Evolutionary conservation across 331 rosid species (phyloP).

Genomic region (Rhamnella rubrinervis): DNA sequence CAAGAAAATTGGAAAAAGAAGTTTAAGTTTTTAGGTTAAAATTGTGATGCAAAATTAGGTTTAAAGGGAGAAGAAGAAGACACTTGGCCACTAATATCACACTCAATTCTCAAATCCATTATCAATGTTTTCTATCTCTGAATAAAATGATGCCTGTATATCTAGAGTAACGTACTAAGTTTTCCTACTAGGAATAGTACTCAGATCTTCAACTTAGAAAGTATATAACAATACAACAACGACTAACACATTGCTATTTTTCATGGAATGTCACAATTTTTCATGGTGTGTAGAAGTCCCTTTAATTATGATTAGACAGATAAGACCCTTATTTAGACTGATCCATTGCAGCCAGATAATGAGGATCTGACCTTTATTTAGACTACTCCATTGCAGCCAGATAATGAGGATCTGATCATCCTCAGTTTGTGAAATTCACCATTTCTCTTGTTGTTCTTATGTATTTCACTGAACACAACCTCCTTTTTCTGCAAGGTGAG

Average conservation of each 20-base stretch:
- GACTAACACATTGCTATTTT: background rate
- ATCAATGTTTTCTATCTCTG: too few species aligned
- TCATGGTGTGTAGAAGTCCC: background rate
- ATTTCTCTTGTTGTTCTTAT: background rate
- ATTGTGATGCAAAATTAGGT: too few species aligned
- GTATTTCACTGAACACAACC: background rate
- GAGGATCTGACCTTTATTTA: background rate
- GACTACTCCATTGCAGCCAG: background rate
- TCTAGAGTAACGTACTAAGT: too few species aligned
- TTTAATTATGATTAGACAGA: background rate
- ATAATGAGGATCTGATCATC: background rate
- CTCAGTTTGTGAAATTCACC: background rate
- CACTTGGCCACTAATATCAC: too few species aligned
- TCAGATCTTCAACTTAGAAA: too few species aligned
- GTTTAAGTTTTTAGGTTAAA: background rate
- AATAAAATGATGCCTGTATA: too few species aligned
- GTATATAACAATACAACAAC: too few species aligned
- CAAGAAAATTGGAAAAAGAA: background rate
- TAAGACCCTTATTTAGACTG: background rate
- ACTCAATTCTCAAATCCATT: too few species aligned
- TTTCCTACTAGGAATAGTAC: too few species aligned
- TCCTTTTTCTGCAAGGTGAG: constrained; percentile 64
- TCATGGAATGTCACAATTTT: background rate
- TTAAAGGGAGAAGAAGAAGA: too few species aligned
- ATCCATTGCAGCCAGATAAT: background rate